These are phyloP conservation scores for Amanita subjunquillea DNA, from an alignment of 768 basidiomycete species.

Conservation along the genomic window DNA sequence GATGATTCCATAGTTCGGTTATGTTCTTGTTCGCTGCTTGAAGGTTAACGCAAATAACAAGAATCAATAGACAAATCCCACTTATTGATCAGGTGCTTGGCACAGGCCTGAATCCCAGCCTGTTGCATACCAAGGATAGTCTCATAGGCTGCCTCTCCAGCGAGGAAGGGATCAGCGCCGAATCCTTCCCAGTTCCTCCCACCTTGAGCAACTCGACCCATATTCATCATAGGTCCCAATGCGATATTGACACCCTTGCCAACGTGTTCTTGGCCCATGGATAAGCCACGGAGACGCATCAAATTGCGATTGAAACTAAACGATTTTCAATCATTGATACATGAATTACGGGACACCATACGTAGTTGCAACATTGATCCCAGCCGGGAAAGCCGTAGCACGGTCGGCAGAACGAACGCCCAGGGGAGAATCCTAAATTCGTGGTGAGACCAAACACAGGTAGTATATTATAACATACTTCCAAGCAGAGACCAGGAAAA, in stretches of 20 bases:
- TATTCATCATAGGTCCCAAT: conserved; percentile 80
- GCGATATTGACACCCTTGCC: conserved; percentile 80
- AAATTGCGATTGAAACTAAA: conserved; percentile 65
- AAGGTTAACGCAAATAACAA: neutral
- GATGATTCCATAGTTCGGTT: conserved; percentile 44
- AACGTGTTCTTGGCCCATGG: conserved; percentile 75
- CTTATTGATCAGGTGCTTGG: conserved; percentile 79
- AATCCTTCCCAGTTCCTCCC: conserved; percentile 97
- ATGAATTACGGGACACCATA: conserved; percentile 22
- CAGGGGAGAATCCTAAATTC: conserved; percentile 53
- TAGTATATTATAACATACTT: conserved; percentile 24
- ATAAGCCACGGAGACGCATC: conserved; percentile 65
- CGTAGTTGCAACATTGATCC: conserved; percentile 74
- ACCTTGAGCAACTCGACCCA: conserved; percentile 67
- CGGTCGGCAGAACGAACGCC: conserved; percentile 72
- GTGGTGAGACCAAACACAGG: neutral
- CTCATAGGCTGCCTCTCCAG: conserved; percentile 71
- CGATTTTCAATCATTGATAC: neutral
- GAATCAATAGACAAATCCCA: conserved; percentile 18
- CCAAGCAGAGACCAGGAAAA: conserved; percentile 66
- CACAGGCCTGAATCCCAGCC: conserved; percentile 76
- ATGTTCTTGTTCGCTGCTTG: conserved; percentile 56
- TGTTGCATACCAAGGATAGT: conserved; percentile 77
- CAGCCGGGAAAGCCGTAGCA: conserved; percentile 76
- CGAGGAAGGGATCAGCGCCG: conserved; percentile 79